Conservation (phyloP, 2,329 filamentous ascomycete genomes). For the Phymatotrichopsis omnivora region DNA sequence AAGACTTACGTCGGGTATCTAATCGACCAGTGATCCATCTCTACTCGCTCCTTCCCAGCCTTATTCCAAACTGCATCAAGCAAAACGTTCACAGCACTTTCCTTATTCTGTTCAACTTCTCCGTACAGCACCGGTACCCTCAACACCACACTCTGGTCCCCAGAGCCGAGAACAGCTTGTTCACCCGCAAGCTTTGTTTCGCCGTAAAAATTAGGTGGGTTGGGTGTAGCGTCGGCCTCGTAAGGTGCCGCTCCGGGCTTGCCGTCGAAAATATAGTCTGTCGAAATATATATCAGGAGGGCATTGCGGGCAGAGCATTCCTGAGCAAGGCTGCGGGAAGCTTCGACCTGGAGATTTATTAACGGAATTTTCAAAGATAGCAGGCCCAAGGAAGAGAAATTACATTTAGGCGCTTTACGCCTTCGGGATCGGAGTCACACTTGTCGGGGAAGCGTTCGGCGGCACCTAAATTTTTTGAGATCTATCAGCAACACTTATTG, state of each 20-base stretch:
- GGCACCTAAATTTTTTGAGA: slow-evolving; percentile 49
- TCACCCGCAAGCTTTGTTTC: slow-evolving; percentile 64
- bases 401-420: slow-evolving; percentile 41
- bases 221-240: slow-evolving; percentile 50
- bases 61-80: slow-evolving; percentile 63
- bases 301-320: slow-evolving; percentile 53
- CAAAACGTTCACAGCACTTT: slow-evolving; percentile 75
- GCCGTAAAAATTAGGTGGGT: slow-evolving; percentile 70
- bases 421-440: slow-evolving; percentile 68
- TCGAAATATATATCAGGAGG: slow-evolving; percentile 67
- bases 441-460: slow-evolving; percentile 82
- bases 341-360: slow-evolving; percentile 61
- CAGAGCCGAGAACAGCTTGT: slow-evolving; percentile 57
- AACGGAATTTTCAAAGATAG: background rate
- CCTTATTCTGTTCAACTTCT: slow-evolving; percentile 55
- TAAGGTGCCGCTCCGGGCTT: slow-evolving; percentile 66
- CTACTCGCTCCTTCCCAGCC: slow-evolving; percentile 55
- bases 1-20: slow-evolving; percentile 55
- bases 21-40: slow-evolving; percentile 78
- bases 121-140: slow-evolving; percentile 71
- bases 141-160: slow-evolving; percentile 56
- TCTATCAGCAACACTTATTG: background rate
- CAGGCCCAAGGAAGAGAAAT: background rate
- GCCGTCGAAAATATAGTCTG: slow-evolving; percentile 71
- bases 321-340: slow-evolving; percentile 55